Evolutionary conservation across 805 yeast genomes (phyloP), one percentile per base, ranked within the genome.

Genomic region (Peterozyma toletana): DNA sequence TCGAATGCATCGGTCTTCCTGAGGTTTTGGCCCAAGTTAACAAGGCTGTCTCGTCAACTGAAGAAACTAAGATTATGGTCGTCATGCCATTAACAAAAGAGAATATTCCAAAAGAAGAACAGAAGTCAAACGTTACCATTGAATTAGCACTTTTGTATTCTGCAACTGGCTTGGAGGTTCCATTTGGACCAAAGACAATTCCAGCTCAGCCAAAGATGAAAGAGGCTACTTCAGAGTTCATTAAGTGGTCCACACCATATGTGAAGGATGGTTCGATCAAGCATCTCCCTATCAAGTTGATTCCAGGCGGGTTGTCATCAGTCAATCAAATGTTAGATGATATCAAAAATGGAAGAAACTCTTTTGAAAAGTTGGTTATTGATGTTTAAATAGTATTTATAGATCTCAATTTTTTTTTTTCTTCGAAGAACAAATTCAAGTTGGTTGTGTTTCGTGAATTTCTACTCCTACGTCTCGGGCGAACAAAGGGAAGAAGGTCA

Each of bases 141-240:
- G 58, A 47, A 4, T 52, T 58, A 15, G 62, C 69, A 6, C 38
- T 69, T 16, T 56, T 68, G n/a, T 67, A 68, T 43, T 37, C 52
- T 14, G 61, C 58, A 15, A 49, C 50, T 15, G 71, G 69, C 43
- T 46, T 52, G 5, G 60, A 56, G 2, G 51, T 62, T 17, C 53
- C 64, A 29, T 63, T 67, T 30, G 67, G 61, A 36, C 53, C 50
- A 13, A 42, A 49, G n/a, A 11, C 44, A 27, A 46, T 52, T 15
- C 63, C 54, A 44, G 61, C 51, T 21, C 44, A 42, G 31, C 56
- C 46, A 52, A 50, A 18, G n/a, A 55, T 46, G 49, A 59, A 56
- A 49, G 36, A 40, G 39, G 56, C 46, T 44, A 55, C 51, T 37
- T 52, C 48, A 33, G 51, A 50, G 40, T 63, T 58, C 48, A 57